Evolutionary conservation across 805 yeast genomes (phyloP).

Genomic region (Starmera dryadoides): DNA sequence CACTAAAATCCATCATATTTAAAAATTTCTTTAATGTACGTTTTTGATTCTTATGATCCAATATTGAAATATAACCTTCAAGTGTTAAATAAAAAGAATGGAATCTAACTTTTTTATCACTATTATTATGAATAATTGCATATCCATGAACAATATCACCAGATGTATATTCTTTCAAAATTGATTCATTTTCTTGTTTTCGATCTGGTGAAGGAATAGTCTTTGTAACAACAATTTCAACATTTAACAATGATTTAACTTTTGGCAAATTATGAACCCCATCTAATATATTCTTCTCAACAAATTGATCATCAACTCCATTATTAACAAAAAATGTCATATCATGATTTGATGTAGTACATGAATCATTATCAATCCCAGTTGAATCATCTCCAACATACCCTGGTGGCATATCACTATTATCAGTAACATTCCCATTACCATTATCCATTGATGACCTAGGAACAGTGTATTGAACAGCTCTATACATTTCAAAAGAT

Average conservation of each 20-base stretch:
- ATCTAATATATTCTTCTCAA: conserved; percentile 43
- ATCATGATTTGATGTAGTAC: neutral
- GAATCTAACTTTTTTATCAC: conserved; percentile 42
- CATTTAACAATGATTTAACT: conserved; percentile 31
- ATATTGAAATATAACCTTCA: conserved; percentile 32
- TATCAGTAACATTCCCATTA: too few species aligned
- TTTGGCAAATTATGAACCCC: conserved; percentile 41
- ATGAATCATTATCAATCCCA: too few species aligned
- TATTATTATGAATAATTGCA: conserved; percentile 39
- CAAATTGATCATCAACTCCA: neutral
- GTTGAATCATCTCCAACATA: too few species aligned
- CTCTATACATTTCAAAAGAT: conserved; percentile 40
- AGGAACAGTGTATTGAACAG: conserved; percentile 28
- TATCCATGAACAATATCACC: conserved; percentile 66
- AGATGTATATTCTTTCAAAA: conserved; percentile 49
- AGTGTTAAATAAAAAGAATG: conserved; percentile 52
- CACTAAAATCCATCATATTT: conserved; percentile 55
- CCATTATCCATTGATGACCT: conserved; percentile 13
- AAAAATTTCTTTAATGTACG: conserved; percentile 39
- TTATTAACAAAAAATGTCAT: neutral
- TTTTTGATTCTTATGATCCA: conserved; percentile 25
- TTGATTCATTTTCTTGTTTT: conserved; percentile 21
- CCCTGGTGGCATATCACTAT: too few species aligned
- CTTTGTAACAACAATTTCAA: conserved; percentile 45
- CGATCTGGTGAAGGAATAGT: conserved; percentile 37